Conservation (phyloP, 805 yeast genomes). For the Myxozyma lipomycoides region DNA sequence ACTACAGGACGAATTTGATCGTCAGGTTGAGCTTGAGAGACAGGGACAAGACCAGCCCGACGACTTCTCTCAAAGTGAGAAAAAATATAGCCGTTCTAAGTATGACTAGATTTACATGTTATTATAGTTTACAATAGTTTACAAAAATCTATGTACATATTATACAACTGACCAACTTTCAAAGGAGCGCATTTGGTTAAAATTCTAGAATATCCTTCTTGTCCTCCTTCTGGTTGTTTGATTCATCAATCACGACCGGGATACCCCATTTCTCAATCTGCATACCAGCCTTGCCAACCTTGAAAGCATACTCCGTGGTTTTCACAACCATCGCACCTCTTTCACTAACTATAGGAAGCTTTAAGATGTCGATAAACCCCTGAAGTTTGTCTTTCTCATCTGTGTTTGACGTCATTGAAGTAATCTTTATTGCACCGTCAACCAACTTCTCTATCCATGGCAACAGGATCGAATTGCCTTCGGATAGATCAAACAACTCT, state of each 20-base stretch:
- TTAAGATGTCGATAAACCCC: constrained; percentile 74
- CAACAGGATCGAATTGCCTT: constrained; percentile 38
- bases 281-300: constrained; percentile 74
- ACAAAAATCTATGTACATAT: neutral
- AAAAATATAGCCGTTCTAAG: constrained; percentile 19
- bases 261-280: constrained; percentile 96
- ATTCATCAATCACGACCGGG: constrained; percentile 81
- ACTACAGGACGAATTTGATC: constrained; percentile 25
- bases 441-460: constrained; percentile 54
- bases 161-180: too few species aligned
- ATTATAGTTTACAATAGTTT: neutral
- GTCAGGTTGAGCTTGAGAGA: constrained; percentile 25
- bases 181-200: too few species aligned
- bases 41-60: constrained; percentile 27
- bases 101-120: constrained; percentile 11
- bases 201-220: constrained; percentile 8
- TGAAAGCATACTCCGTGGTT: constrained; percentile 76
- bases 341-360: constrained; percentile 68
- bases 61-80: constrained; percentile 23
- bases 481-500: constrained; percentile 27
- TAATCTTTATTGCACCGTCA: constrained; percentile 69
- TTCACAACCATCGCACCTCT: constrained; percentile 75
- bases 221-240: neutral
- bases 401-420: constrained; percentile 53
- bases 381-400: constrained; percentile 40